These are phyloP conservation scores for Silene conica DNA, from an alignment of 148 eudicot species.

Conservation along the genomic window DNA sequence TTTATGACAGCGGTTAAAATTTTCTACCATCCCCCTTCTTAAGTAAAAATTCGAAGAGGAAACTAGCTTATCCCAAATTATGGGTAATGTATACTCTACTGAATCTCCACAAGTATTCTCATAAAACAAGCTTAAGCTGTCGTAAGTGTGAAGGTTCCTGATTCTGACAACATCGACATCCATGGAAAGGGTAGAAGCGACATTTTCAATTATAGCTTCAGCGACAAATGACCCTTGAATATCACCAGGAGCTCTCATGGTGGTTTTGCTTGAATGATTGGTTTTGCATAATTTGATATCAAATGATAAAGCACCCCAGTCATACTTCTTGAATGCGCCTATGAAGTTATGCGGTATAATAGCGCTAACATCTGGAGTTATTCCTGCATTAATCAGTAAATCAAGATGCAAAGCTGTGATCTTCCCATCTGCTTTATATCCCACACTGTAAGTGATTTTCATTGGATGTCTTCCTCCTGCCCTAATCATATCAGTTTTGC, in stretches of 20 bases:
- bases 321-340: constrained; percentile 54
- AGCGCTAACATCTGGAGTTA: constrained; percentile 54
- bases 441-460: constrained; percentile 74
- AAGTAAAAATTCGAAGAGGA: constrained; percentile 40
- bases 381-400: constrained; percentile 60
- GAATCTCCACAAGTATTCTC: constrained; percentile 44
- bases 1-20: constrained; percentile 39
- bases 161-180: constrained; percentile 66
- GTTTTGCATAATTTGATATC: constrained; percentile 82
- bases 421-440: constrained; percentile 81
- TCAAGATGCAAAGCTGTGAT: constrained; percentile 79
- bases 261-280: constrained; percentile 60
- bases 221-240: constrained; percentile 75
- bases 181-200: constrained; percentile 59
- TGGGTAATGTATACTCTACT: constrained; percentile 67
- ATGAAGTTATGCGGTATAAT: constrained; percentile 40
- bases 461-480: constrained; percentile 98
- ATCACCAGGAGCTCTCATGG: constrained; percentile 93
- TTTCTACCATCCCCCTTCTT: constrained; percentile 37
- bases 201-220: constrained; percentile 78
- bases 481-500: constrained; percentile 83
- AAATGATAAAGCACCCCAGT: constrained; percentile 89
- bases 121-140: constrained; percentile 58
- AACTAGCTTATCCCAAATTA: constrained; percentile 61
- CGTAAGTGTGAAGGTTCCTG: constrained; percentile 59